Percentiles rank a stretch among this genome's conserved stretches.
Conservation (phyloP, 2,329 filamentous ascomycete genomes). For the Ophiocordyceps polyrhachis-furcata region DNA sequence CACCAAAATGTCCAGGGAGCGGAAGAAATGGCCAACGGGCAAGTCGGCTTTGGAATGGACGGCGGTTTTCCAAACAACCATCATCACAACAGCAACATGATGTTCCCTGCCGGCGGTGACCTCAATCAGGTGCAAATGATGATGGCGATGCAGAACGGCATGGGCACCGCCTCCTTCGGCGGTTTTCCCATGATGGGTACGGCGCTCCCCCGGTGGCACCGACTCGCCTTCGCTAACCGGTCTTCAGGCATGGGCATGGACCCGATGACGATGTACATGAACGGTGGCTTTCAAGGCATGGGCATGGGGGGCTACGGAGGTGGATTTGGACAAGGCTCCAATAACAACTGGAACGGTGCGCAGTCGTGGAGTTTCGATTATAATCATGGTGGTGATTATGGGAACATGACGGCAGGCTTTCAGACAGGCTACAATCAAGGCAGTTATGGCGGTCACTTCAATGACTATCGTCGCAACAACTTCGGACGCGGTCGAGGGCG, state of each 20-base stretch:
- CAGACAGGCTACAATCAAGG: slow-evolving; percentile 64
- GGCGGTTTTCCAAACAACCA: slow-evolving; percentile 26
- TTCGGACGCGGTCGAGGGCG: slow-evolving; percentile 48
- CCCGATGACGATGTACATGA: slow-evolving; percentile 61
- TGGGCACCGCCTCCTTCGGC: slow-evolving; percentile 35
- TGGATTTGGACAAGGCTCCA: slow-evolving; percentile 41
- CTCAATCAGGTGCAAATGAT: slow-evolving; percentile 67
- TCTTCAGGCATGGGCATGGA: slow-evolving; percentile 80
- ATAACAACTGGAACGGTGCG: slow-evolving; percentile 66
- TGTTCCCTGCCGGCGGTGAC: slow-evolving; percentile 41
- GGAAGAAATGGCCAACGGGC: slow-evolving; percentile 10
- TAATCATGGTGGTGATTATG: slow-evolving; percentile 76
- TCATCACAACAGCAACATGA: slow-evolving; percentile 23
- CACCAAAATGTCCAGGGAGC: slow-evolving; percentile 3
- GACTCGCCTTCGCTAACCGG: slow-evolving; percentile 23
- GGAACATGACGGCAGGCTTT: slow-evolving; percentile 60
- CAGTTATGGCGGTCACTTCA: slow-evolving; percentile 60
- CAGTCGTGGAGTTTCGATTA: slow-evolving; percentile 74
- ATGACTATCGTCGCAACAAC: slow-evolving; percentile 56
- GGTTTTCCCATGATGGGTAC: slow-evolving; percentile 70
- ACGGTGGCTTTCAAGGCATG: slow-evolving; percentile 60
- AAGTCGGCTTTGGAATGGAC: slow-evolving; percentile 20
- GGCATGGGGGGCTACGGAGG: slow-evolving; percentile 64
- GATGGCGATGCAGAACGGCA: slow-evolving; percentile 58
- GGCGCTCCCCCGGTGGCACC: background rate